Evolutionary conservation across 441 rosid species (phyloP).

Genomic region (Brassica balearica): DNA sequence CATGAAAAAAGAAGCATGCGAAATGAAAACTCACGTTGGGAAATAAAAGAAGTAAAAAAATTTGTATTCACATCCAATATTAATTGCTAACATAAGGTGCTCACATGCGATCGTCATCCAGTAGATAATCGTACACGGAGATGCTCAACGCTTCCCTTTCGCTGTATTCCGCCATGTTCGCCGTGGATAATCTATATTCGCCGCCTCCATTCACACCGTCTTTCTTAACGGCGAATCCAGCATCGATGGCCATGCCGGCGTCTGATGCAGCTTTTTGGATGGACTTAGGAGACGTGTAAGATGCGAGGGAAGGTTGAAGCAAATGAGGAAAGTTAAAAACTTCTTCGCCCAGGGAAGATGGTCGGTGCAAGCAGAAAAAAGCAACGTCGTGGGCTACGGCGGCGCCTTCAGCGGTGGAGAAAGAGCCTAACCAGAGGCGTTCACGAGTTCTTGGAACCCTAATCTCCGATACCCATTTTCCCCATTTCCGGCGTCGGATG

Average conservation of each 20-base stretch:
- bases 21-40: background rate
- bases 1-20: background rate
- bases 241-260: conserved; percentile 89
- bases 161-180: conserved; percentile 9
- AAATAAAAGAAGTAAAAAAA: background rate
- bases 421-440: conserved; percentile 89
- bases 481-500: conserved; percentile 81
- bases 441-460: conserved; percentile 71
- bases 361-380: conserved; percentile 63
- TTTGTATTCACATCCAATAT: conserved; percentile 5
- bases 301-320: conserved; percentile 48
- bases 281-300: conserved; percentile 65
- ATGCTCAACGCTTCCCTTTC: conserved; percentile 31
- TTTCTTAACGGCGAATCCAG: conserved; percentile 18
- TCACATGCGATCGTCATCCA: conserved; percentile 16
- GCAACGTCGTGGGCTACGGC: conserved; percentile 91
- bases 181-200: background rate
- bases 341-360: conserved; percentile 38
- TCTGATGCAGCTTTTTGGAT: conserved; percentile 80
- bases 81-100: background rate
- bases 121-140: conserved; percentile 41
- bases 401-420: conserved; percentile 73
- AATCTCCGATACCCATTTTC: conserved; percentile 94
- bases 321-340: conserved; percentile 62
- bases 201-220: conserved; percentile 9